Evolutionary conservation across 2,329 filamentous ascomycete species (phyloP).

Genomic region (Apiospora arundinis): DNA sequence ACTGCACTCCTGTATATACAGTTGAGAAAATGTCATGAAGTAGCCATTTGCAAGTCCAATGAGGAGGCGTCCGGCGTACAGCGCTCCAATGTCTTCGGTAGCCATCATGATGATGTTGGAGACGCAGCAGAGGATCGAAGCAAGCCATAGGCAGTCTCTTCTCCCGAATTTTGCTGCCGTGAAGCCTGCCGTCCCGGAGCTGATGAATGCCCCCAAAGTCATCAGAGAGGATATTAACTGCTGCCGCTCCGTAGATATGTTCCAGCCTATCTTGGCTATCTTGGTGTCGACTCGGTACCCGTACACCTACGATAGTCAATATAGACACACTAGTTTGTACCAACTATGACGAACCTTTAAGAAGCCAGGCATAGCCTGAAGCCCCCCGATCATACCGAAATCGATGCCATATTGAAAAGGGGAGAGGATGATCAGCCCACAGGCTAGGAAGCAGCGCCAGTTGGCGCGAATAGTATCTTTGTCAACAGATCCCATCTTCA

Average conservation of each 20-base stretch:
- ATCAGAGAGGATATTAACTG: slow-evolving; percentile 45
- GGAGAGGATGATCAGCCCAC: slow-evolving; percentile 54
- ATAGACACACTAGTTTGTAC: background rate
- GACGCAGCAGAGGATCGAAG: slow-evolving; percentile 55
- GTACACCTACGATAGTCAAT: slow-evolving; percentile 40
- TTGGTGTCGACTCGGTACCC: slow-evolving; percentile 43
- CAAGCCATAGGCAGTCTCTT: slow-evolving; percentile 51
- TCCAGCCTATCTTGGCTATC: slow-evolving; percentile 46
- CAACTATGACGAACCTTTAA: slow-evolving; percentile 42
- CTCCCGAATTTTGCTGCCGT: slow-evolving; percentile 46
- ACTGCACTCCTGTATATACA: slow-evolving; percentile 54
- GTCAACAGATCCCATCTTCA: slow-evolving; percentile 30
- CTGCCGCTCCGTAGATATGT: slow-evolving; percentile 47
- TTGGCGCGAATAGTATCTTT: slow-evolving; percentile 44
- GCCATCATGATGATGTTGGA: slow-evolving; percentile 65
- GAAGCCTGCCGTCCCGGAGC: slow-evolving; percentile 40
- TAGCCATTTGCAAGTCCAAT: slow-evolving; percentile 63
- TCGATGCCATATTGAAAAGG: slow-evolving; percentile 60
- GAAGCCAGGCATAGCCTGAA: slow-evolving; percentile 59
- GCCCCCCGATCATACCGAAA: slow-evolving; percentile 56
- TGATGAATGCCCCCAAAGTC: slow-evolving; percentile 44
- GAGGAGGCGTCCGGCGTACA: slow-evolving; percentile 61
- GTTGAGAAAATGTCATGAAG: slow-evolving; percentile 61
- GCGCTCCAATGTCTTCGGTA: slow-evolving; percentile 56
- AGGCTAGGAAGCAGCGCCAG: slow-evolving; percentile 55